Evolutionary conservation across 805 yeast genomes (phyloP).

Genomic region (Ogataea neopini): DNA sequence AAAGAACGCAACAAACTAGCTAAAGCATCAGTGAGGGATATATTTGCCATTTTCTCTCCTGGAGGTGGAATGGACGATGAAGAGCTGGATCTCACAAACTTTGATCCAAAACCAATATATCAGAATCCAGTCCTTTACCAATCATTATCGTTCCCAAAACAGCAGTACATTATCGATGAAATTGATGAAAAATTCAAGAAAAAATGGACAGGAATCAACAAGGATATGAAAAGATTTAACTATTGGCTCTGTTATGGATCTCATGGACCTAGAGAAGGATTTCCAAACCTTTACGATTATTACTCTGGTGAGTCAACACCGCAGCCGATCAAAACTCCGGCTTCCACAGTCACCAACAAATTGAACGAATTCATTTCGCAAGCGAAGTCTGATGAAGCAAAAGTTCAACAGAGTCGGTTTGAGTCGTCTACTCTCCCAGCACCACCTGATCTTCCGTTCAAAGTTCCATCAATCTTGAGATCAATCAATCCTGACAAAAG

Average conservation of each 20-base stretch:
- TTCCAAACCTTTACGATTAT: constrained; percentile 46
- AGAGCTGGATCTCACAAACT: constrained; percentile 33
- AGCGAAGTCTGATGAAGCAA: constrained; percentile 2
- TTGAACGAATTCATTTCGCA: constrained; percentile 17
- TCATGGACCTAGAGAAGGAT: constrained; percentile 67
- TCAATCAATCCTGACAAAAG: constrained; percentile 32
- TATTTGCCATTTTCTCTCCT: constrained; percentile 36
- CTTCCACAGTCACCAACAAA: not conserved
- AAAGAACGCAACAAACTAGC: constrained; percentile 39
- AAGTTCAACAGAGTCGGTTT: constrained; percentile 7
- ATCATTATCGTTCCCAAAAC: constrained; percentile 49
- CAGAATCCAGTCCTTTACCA: constrained; percentile 31
- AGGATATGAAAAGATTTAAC: constrained; percentile 53
- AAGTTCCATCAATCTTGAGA: constrained; percentile 38
- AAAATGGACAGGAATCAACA: constrained; percentile 55
- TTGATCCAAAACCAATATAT: constrained; percentile 36
- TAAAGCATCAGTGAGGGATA: constrained; percentile 41
- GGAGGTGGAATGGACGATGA: constrained; percentile 33
- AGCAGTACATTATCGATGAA: constrained; percentile 56
- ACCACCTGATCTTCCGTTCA: constrained; percentile 57
- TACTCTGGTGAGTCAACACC: constrained; percentile 9
- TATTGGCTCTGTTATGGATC: constrained; percentile 68
- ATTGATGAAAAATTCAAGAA: constrained; percentile 44
- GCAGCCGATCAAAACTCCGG: not conserved
- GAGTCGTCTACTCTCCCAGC: not conserved